Evolutionary conservation across 805 yeast genomes (phyloP).

Genomic region (Scheffersomyces spartinae): DNA sequence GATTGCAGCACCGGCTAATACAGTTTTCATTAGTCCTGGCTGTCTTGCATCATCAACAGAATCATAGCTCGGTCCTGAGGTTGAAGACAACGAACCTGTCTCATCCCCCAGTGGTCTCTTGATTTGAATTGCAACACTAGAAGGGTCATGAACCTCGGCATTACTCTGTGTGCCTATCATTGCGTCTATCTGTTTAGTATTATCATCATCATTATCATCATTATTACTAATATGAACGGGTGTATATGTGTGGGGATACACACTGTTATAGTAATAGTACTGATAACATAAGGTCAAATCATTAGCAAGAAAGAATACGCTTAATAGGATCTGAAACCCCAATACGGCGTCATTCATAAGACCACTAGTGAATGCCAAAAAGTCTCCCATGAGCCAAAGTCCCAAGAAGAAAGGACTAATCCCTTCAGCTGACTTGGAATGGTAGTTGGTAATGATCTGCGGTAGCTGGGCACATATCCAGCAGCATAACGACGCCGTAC

Average conservation of each 20-base stretch:
- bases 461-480: slow-evolving; percentile 36
- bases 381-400: slow-evolving; percentile 32
- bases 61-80: neutral
- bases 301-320: slow-evolving; percentile 27
- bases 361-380: slow-evolving; percentile 25
- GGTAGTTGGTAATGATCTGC: slow-evolving; percentile 25
- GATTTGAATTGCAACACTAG: neutral
- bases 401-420: slow-evolving; percentile 26
- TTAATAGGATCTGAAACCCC: slow-evolving; percentile 26
- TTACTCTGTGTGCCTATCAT: neutral
- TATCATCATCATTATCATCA: neutral
- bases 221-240: slow-evolving; percentile 7
- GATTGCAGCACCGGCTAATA: slow-evolving; percentile 1
- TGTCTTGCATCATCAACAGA: neutral
- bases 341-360: slow-evolving; percentile 25
- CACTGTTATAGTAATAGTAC: slow-evolving; percentile 29
- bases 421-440: slow-evolving; percentile 26
- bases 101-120: neutral
- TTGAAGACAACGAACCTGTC: no score
- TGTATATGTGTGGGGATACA: no score
- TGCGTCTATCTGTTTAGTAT: neutral
- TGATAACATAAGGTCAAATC: slow-evolving; percentile 28
- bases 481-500: slow-evolving; percentile 22
- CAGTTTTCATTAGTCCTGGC: neutral
- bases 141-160: neutral